These are phyloP conservation scores for Sophora flavescens DNA, from an alignment of 306 rosid genomes.

Conservation along the genomic window DNA sequence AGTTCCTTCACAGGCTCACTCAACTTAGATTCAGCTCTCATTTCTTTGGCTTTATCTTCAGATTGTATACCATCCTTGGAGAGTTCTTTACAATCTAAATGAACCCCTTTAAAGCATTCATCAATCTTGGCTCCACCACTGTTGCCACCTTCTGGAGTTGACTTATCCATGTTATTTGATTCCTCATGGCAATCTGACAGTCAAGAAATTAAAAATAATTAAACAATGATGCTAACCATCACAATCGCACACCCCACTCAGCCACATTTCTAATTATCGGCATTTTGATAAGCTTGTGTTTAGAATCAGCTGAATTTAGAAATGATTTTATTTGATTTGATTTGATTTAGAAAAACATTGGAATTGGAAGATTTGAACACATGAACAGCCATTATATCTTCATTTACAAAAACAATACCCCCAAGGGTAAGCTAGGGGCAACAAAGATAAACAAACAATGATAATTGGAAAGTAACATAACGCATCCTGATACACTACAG, in stretches of 20 bases:
- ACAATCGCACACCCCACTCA: conserved; percentile 14
- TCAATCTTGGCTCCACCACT: conserved; percentile 39
- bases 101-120: conserved; percentile 31
- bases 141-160: conserved; percentile 39
- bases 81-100: conserved; percentile 42
- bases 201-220: conserved; percentile 22
- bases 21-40: conserved; percentile 36
- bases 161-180: conserved; percentile 41
- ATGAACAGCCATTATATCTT: conserved; percentile 22
- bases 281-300: conserved; percentile 2
- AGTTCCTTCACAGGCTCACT: conserved; percentile 37
- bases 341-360: no score
- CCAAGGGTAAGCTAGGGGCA: no score
- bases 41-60: conserved; percentile 34
- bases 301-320: no score
- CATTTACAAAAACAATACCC: not conserved
- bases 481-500: conserved; percentile 37
- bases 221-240: conserved; percentile 17
- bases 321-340: no score
- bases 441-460: not conserved
- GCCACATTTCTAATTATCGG: conserved; percentile 33
- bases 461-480: not conserved
- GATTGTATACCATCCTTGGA: conserved; percentile 36
- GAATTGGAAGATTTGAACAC: not conserved
- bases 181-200: conserved; percentile 53